phyloP scores from a whole-genome alignment of 2,329 filamentous ascomycete species.

The Xylariaceae sp. region DNA sequence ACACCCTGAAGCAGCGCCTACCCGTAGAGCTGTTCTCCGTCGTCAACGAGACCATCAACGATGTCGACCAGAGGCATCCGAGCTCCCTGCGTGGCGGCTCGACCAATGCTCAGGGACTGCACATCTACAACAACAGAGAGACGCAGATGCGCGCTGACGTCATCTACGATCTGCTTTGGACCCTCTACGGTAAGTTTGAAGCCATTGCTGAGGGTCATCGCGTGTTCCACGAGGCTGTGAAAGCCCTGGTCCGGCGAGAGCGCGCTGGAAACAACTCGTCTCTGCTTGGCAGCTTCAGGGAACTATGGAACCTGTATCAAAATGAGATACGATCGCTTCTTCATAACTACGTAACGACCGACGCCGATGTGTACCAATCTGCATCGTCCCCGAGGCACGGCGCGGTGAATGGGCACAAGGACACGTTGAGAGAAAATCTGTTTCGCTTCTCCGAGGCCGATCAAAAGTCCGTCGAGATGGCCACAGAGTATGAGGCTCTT shows the following conservation, averaged over 20 bases:
- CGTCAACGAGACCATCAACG: slow-evolving; percentile 90
- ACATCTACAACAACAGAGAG: slow-evolving; percentile 63
- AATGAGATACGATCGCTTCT: slow-evolving; percentile 93
- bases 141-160: slow-evolving; percentile 78
- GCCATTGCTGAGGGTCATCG: slow-evolving; percentile 94
- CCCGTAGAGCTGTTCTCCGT: slow-evolving; percentile 92
- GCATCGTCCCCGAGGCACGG: slow-evolving; percentile 51
- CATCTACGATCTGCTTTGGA: slow-evolving; percentile 87
- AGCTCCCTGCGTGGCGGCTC: slow-evolving; percentile 63
- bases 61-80: slow-evolving; percentile 91
- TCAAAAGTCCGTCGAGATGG: slow-evolving; percentile 72
- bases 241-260: slow-evolving; percentile 79
- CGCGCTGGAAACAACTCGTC: slow-evolving; percentile 60
- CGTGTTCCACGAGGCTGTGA: slow-evolving; percentile 87
- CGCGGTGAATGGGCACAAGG: slow-evolving; percentile 43
- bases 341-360: slow-evolving; percentile 93
- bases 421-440: slow-evolving; percentile 57
- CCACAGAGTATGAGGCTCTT: slow-evolving; percentile 80
- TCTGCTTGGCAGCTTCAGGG: slow-evolving; percentile 85
- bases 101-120: slow-evolving; percentile 51
- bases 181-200: slow-evolving; percentile 93
- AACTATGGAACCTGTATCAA: slow-evolving; percentile 96
- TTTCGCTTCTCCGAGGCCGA: slow-evolving; percentile 88
- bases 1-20: slow-evolving; percentile 86
- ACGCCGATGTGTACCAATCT: slow-evolving; percentile 70